Conservation (phyloP, 164 flowering plant genomes). For the Litsea cubeba region DNA sequence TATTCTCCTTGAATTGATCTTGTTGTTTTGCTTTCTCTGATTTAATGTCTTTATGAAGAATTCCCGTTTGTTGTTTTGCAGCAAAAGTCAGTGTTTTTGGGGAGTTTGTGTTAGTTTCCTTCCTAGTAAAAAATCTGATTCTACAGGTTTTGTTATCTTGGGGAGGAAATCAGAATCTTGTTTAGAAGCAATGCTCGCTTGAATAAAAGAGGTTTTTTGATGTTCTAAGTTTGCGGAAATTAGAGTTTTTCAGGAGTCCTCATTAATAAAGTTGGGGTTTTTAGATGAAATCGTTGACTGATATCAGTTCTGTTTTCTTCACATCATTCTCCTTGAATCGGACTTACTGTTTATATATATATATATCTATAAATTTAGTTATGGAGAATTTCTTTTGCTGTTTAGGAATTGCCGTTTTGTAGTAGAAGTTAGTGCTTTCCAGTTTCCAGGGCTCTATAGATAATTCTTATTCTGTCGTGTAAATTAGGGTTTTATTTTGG, state of each 20-base stretch:
- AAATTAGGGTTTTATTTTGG: too few species aligned
- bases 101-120: too few species aligned
- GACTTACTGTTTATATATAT: too few species aligned
- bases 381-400: neutral
- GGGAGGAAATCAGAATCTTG: too few species aligned
- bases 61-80: neutral
- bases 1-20: neutral
- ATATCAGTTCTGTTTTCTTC: neutral
- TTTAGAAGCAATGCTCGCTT: too few species aligned
- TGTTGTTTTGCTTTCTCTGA: neutral
- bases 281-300: neutral
- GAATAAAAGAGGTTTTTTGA: too few species aligned
- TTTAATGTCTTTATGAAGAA: neutral
- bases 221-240: too few species aligned
- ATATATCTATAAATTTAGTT: neutral
- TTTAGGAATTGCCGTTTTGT: neutral
- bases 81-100: too few species aligned
- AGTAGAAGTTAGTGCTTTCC: neutral
- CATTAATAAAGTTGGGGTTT: neutral
- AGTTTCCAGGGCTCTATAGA: neutral
- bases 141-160: too few species aligned
- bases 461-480: too few species aligned
- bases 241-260: neutral
- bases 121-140: too few species aligned
- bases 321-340: neutral